Percentiles rank a stretch among this genome's conserved stretches.
These are phyloP conservation scores for Basidiobolus heterosporus DNA, from an alignment of 371 early-diverging fungal species.

Conservation along the genomic window DNA sequence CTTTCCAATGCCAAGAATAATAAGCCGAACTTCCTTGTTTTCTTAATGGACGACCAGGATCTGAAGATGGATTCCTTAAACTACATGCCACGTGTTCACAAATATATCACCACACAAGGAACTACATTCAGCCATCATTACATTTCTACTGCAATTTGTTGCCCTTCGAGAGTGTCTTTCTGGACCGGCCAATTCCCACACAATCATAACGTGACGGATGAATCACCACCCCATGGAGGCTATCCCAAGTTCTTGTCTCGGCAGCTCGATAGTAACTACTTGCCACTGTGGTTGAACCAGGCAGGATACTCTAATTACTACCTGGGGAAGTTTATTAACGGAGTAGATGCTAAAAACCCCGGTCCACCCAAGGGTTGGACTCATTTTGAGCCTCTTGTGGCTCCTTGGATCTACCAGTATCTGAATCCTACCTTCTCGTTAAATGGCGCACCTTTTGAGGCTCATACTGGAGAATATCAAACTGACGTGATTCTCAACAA, in stretches of 20 bases:
- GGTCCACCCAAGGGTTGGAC: slow-evolving; percentile 21
- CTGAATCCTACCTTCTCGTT: slow-evolving; percentile 33
- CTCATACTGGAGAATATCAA: slow-evolving; percentile 29
- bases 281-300: slow-evolving; percentile 15
- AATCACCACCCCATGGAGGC: slow-evolving; percentile 33
- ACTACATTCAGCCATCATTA: slow-evolving; percentile 38
- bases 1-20: no score
- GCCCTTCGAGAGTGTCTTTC: slow-evolving; percentile 38
- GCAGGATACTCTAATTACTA: slow-evolving; percentile 44
- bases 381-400: slow-evolving; percentile 38
- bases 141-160: slow-evolving; percentile 42
- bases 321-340: slow-evolving; percentile 48
- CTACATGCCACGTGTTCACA: slow-evolving; percentile 44
- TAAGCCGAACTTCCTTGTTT: slow-evolving; percentile 37
- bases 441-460: slow-evolving; percentile 30
- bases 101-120: slow-evolving; percentile 34
- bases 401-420: slow-evolving; percentile 40
- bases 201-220: slow-evolving; percentile 41
- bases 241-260: slow-evolving; percentile 27
- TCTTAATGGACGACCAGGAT: slow-evolving; percentile 49
- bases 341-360: slow-evolving; percentile 14
- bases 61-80: slow-evolving; percentile 27
- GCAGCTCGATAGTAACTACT: slow-evolving; percentile 24
- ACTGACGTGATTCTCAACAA: slow-evolving; percentile 44
- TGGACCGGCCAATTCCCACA: slow-evolving; percentile 41